Conservation (phyloP, 169 alveolate species). For the Plasmodium sp. region DNA sequence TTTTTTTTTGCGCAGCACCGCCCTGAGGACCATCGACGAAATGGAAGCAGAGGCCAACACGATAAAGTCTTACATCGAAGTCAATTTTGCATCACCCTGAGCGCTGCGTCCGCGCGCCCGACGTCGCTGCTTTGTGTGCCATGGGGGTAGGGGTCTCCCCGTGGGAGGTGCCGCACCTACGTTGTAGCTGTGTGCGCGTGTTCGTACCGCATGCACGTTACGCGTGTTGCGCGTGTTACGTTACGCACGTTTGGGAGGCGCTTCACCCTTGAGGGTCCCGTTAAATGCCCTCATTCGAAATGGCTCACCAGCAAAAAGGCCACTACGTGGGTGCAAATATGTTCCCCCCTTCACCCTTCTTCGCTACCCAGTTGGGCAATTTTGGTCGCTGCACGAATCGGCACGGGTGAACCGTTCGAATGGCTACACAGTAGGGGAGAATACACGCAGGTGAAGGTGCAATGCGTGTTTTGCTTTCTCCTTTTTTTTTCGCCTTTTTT, state of each 20-base stretch:
- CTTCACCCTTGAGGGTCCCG: neutral
- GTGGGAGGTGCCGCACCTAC: neutral
- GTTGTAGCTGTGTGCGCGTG: neutral
- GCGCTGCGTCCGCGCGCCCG: neutral
- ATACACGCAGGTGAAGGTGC: neutral
- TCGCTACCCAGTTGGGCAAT: neutral
- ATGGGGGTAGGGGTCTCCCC: neutral
- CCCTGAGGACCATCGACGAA: conserved; percentile 59
- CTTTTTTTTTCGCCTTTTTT: neutral
- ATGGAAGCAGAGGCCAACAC: conserved; percentile 58
- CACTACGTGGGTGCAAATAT: neutral
- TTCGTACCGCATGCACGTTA: neutral
- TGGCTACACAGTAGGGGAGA: neutral
- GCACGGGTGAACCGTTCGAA: neutral
- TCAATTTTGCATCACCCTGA: neutral
- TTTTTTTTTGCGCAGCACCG: neutral
- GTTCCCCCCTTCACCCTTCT: neutral
- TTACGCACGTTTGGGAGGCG: neutral
- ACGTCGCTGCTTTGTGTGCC: neutral
- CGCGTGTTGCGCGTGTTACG: too few relatives aligned
- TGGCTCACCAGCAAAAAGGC: neutral
- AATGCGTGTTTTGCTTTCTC: neutral
- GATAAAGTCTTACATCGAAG: conserved; percentile 47
- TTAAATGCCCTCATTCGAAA: neutral
- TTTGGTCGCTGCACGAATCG: neutral